Conservation (phyloP, 441 rosid species). For the Manihot esculenta region DNA sequence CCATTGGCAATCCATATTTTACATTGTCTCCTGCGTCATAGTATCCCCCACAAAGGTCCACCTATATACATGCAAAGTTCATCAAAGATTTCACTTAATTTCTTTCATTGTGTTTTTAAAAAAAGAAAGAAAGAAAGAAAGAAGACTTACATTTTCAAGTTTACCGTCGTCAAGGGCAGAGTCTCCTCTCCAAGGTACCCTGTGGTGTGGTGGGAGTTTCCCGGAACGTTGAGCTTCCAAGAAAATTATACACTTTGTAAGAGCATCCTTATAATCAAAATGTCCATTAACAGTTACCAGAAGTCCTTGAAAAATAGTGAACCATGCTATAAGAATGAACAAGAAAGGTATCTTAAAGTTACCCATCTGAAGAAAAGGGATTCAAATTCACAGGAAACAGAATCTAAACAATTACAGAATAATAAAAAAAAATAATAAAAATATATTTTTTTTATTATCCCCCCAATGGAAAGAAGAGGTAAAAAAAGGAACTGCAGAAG, state of each 20-base stretch:
- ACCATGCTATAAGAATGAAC: conserved; percentile 34
- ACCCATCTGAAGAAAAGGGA: conserved; percentile 28
- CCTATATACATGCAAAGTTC: conserved; percentile 24
- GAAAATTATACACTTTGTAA: conserved; percentile 70
- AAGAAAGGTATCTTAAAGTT: conserved; percentile 22
- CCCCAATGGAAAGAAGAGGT: conserved; percentile 3
- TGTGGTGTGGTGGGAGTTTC: conserved; percentile 59
- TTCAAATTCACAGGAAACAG: background rate
- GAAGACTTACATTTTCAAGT: conserved; percentile 49
- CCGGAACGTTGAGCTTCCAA: conserved; percentile 94
- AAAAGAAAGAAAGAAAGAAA: too few species aligned
- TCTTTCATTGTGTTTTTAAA: too few species aligned
- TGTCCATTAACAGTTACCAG: conserved; percentile 34
- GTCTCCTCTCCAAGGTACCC: conserved; percentile 85
- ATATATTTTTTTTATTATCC: background rate
- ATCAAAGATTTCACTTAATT: background rate
- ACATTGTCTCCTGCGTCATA: conserved; percentile 98
- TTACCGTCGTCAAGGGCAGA: conserved; percentile 85
- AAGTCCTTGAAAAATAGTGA: conserved; percentile 39
- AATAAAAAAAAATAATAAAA: background rate
- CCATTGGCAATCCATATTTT: conserved; percentile 88
- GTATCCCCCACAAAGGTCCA: conserved; percentile 82
- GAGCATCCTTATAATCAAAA: conserved; percentile 67
- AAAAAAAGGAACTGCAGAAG: background rate
- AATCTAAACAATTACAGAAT: background rate